Evolutionary conservation across 176 grass and related monocot species (phyloP), one percentile per base, ranked within the genome.

Genomic region (Juncus inflexus): DNA sequence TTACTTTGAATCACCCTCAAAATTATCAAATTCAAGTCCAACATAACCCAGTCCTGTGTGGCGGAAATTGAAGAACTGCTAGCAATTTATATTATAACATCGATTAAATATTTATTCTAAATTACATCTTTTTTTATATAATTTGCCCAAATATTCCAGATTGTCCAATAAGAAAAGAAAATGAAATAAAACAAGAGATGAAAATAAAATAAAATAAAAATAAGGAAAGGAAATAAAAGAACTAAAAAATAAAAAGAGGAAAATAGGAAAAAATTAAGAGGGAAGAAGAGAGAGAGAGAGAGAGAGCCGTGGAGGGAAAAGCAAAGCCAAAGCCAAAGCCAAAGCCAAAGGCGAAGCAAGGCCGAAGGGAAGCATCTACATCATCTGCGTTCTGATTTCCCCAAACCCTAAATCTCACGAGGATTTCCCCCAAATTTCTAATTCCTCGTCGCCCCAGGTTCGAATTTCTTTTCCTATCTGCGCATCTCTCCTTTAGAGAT

Each of bases 361-460:
- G 54, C 54, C 54, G 28, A 59, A 53, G 69, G 53, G 37, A 42
- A 70, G 64, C 64, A 62, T 47, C 68, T 10, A 55, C 80, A 73
- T 67, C 78, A 81, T 70, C 79, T 70, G 68, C 7, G 49, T 15
- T 37, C 5, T 59, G 28, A 60, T 58, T 8, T 65, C 4, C 6
- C 38, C 10, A 12, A 12, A 10, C 9, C 7, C 40, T 7, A 3
- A 39, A 52, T 13, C 47, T 35, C 49, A 9, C 9, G 8, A 28
- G 38, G 55, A 39, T 72, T 36, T 75, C 60, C 62, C 69, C 80
- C 69, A 79, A 55, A 79, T 71, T 79, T 75, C 65, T 60, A 72
- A 66, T 3, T 38, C 63, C 63, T 40, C 9, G 9, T 6, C 16
- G 61, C 61, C 12, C 38, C 61, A 64, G 61, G 61, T 64, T 42